Conservation (phyloP, 2,329 filamentous ascomycete genomes). For the Diaporthe ilicicola region DNA sequence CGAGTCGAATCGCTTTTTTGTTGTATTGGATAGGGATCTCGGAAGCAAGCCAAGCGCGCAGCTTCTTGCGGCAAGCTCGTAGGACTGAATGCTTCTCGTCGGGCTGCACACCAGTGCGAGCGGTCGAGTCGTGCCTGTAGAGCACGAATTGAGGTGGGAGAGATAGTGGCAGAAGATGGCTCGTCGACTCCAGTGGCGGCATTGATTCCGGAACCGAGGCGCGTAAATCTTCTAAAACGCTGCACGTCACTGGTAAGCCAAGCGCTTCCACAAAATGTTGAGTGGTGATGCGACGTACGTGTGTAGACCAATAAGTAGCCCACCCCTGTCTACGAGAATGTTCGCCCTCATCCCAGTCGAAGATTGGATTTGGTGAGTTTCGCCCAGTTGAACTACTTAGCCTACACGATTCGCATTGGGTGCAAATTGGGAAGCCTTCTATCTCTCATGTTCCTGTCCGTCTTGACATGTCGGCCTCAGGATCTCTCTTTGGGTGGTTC, state of each 20-base stretch:
- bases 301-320: slow-evolving; percentile 36
- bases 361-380: slow-evolving; percentile 19
- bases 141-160: slow-evolving; percentile 38
- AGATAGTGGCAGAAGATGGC: slow-evolving; percentile 39
- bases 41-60: slow-evolving; percentile 40
- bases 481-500: background rate
- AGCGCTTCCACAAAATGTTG: background rate
- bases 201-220: slow-evolving; percentile 37
- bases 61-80: slow-evolving; percentile 39
- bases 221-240: slow-evolving; percentile 35
- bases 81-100: slow-evolving; percentile 40
- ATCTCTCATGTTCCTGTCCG: too few relatives aligned
- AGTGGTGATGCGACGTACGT: slow-evolving; percentile 25
- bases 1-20: slow-evolving; percentile 35
- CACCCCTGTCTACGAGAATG: slow-evolving; percentile 34
- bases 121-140: slow-evolving; percentile 17
- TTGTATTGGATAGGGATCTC: slow-evolving; percentile 40
- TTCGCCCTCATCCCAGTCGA: slow-evolving; percentile 32
- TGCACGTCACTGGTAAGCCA: slow-evolving; percentile 31
- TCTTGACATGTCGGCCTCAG: background rate
- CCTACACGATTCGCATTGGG: background rate
- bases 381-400: background rate
- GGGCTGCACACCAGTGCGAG: slow-evolving; percentile 37
- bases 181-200: slow-evolving; percentile 34
- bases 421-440: background rate